Evolutionary conservation across 2,329 filamentous ascomycete species (phyloP), one percentile per base, ranked within the genome.

Genomic region (Epichloe scottii): DNA sequence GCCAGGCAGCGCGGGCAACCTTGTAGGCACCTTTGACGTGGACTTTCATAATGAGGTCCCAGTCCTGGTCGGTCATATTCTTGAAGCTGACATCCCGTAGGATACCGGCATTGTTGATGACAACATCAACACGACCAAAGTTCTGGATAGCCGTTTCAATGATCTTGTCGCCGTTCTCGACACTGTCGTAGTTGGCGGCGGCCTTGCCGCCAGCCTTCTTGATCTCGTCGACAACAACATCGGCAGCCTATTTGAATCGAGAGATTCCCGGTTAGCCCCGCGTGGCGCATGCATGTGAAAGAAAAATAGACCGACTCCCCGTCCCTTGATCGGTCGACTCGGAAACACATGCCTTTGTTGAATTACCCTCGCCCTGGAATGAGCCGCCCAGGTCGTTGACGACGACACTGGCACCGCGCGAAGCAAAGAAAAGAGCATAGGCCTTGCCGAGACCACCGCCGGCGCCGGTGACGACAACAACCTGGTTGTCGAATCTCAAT

Each of bases 71-170:
- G 69, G 85, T 93, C 81, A 97, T 94, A 73, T 97, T 97, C 80
- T 95, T 95, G 76, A 98, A 97, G 78, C 87, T 91, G 65, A 97
- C 70, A 72, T 97, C 90, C 55, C 91, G 85, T 54, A 95, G 78
- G 65, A 97, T 97, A 64, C 93, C 91, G 55, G 93, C 93, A 66
- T 97, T 98, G 79, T 98, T 98, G 72, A 98, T 85, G 62, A 98
- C 83, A 57, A 98, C 75, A 68, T 98, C 91, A 70, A 98, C 81
- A 62, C 91, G 87, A 59, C 91, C 87, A 65, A 84, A 93, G 51
- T 74, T 75, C 68, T 87, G 74, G 66, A 93, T 86, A 61, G 87
- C 87, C 23, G 87, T 90, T 58, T 91, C 84, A 71, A 98, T 94
- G 68, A 98, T 97, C 70, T 80, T 85, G 54, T 97, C 91, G 62